These are phyloP conservation scores for California macrophylla DNA, from an alignment of 441 rosid genomes.

Conservation along the genomic window DNA sequence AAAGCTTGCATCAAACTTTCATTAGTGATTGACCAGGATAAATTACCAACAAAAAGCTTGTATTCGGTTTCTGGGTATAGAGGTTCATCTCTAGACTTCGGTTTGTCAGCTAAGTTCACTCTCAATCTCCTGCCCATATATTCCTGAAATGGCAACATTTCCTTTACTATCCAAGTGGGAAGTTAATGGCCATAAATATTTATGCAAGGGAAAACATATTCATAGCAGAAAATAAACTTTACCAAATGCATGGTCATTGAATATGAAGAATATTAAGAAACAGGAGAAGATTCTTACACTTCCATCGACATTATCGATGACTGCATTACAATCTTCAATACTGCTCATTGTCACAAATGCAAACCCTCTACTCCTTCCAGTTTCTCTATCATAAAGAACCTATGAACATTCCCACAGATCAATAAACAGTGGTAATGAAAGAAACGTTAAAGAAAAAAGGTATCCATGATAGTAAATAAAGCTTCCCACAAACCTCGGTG, in stretches of 20 bases:
- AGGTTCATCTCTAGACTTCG: slow-evolving; percentile 43
- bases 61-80: slow-evolving; percentile 71
- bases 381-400: slow-evolving; percentile 74
- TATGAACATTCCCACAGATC: slow-evolving; percentile 19
- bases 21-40: slow-evolving; percentile 72
- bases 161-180: background rate
- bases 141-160: slow-evolving; percentile 32
- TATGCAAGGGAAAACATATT: background rate
- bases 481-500: no score
- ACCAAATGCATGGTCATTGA: background rate
- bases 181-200: background rate
- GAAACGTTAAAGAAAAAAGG: no score
- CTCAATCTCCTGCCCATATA: slow-evolving; percentile 56
- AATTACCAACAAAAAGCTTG: slow-evolving; percentile 76
- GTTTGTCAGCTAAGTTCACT: slow-evolving; percentile 74
- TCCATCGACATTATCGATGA: slow-evolving; percentile 75
- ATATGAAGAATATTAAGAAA: background rate
- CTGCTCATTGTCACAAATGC: slow-evolving; percentile 87
- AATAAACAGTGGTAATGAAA: background rate
- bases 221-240: background rate
- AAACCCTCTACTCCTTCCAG: slow-evolving; percentile 79
- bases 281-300: slow-evolving; percentile 38
- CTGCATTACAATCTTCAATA: slow-evolving; percentile 60
- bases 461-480: background rate
- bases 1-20: slow-evolving; percentile 65